Percentiles rank a stretch among this genome's conserved stretches.
Conservation (phyloP, 2,329 filamentous ascomycete species). For the Trichophyton equinum region DNA sequence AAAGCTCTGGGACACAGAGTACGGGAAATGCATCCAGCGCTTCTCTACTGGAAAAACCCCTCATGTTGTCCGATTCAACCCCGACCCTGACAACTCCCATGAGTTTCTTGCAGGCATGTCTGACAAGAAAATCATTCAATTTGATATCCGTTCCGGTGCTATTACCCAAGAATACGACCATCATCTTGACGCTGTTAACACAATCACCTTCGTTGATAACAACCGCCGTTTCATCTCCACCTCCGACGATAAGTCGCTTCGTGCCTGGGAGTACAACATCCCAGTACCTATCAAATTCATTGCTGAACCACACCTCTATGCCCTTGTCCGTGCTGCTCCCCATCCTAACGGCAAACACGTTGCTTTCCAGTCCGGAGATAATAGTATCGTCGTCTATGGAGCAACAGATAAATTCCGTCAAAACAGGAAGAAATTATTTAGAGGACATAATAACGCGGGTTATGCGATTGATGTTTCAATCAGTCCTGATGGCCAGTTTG, state of each 20-base stretch:
- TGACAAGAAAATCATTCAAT: conserved; percentile 98
- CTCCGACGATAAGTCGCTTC: conserved; percentile 88
- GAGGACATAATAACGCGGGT: conserved; percentile 90
- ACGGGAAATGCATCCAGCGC: conserved; percentile 70
- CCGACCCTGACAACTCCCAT: conserved; percentile 58
- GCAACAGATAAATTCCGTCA: conserved; percentile 92
- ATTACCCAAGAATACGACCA: conserved; percentile 97
- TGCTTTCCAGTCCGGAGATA: conserved; percentile 84
- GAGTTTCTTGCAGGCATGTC: conserved; percentile 96
- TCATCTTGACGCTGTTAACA: conserved; percentile 94
- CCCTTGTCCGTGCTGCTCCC: conserved; percentile 70
- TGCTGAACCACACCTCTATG: conserved; percentile 95
- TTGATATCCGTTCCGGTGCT: conserved; percentile 71
- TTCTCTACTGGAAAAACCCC: conserved; percentile 93
- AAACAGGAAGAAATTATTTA: conserved; percentile 92
- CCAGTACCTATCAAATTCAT: conserved; percentile 98
- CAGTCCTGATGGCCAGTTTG: conserved; percentile 81
- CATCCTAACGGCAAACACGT: conserved; percentile 92
- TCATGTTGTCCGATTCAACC: conserved; percentile 90
- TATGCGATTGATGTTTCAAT: conserved; percentile 83
- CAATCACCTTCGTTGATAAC: conserved; percentile 89
- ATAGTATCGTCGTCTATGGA: conserved; percentile 92
- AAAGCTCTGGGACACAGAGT: conserved; percentile 98
- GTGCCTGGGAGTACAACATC: conserved; percentile 97
- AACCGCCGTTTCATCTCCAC: conserved; percentile 95